Evolutionary conservation across 2,329 filamentous ascomycete species (phyloP), one percentile per base, ranked within the genome.

Genomic region (Curvularia spicifera): DNA sequence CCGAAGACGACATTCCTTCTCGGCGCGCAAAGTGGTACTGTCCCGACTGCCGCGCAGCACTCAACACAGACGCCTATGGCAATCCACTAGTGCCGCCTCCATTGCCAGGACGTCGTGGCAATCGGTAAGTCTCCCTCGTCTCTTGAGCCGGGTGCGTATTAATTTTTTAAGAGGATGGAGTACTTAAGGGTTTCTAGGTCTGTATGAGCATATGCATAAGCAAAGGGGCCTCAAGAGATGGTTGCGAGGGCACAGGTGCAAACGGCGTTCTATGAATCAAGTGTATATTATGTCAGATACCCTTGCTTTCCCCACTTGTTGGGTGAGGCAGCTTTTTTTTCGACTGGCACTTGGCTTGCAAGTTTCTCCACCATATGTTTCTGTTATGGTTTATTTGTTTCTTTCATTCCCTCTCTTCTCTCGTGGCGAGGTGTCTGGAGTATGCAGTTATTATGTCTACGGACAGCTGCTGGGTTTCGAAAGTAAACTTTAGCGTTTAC

Each of bases 11-110:
- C 24, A 85, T 90, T 58, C 90, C 91, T 10, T 84, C 87, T 2
- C 82, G 89, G 18, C 89, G 89, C 31, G 88, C 88, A 2, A 93
- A 92, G 76, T 95, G 91, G 91, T 95, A 92, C 70, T 95, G 91
- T 75, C 90, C 90, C 1, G 87, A 91, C 49, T 95, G 91, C 71
- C 73, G 75, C 33, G 51, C 53, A 8, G 43, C 61, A 13, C 62
- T 76, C 13, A 56, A 65, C 26, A 66, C 68, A 3, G 74, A 77
- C 47, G 69, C 71, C 1, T 73, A 70, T 56, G 75, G 75, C 39
- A 76, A 76, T n/a, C 67, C 69, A 1, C 53, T 65, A 13, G 64
- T 72, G 10, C 70, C 71, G n/a, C 71, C 72, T 20, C 57, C 73
- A 39, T 61, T 76, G 13, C 72, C 74, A 28, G 73, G 72, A 22